Evolutionary conservation across 192 early-diverging fungal genomes (phyloP), one percentile per base, ranked within the genome.

Genomic region (Backusella sp.): DNA sequence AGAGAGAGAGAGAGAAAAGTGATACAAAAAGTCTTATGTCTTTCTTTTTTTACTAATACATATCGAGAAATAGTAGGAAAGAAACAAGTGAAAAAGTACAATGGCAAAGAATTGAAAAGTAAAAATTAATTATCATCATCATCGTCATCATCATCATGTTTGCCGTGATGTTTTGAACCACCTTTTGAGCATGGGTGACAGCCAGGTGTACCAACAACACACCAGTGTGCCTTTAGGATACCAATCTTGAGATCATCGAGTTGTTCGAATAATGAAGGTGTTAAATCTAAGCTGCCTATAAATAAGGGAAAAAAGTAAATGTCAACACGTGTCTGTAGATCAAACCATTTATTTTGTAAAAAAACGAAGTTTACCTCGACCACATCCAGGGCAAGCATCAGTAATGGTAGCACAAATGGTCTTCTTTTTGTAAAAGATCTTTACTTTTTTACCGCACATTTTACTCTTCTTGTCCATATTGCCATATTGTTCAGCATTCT

Each of bases 361-460:
- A 39, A 39, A 39, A 39, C 9, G 11, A 17, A 72, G 21, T 9
- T 73, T 77, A 77, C 76, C 59, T 19, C 73, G n/a, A 3, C 19
- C 19, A 70, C 86, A 87, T 39, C 59, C 83, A 28, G 86, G 86
- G 77, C 86, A 87, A 15, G 82, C 81, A 66, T 87, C 86, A 2
- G 80, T 83, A 21, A 85, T 81, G 6, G 79, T 80, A 79, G 80
- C 14, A 59, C 44, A 30, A 78, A 81, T 28, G 77, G 71, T 75
- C 80, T 83, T 35, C 79, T 79, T 3, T 73, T 76, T 53, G 73
- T 68, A 6, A 23, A 49, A 67, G 85, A 79, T 39, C 62, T 30
- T 35, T 84, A 81, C 15, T 76, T 49, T 46, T 75, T 65, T 32
- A 79, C 56, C 78, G 79, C 86, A 85, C 68, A 74, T 80, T 62